Evolutionary conservation across 768 basidiomycete species (phyloP), one percentile per base, ranked within the genome.

Genomic region (Russula compacta): DNA sequence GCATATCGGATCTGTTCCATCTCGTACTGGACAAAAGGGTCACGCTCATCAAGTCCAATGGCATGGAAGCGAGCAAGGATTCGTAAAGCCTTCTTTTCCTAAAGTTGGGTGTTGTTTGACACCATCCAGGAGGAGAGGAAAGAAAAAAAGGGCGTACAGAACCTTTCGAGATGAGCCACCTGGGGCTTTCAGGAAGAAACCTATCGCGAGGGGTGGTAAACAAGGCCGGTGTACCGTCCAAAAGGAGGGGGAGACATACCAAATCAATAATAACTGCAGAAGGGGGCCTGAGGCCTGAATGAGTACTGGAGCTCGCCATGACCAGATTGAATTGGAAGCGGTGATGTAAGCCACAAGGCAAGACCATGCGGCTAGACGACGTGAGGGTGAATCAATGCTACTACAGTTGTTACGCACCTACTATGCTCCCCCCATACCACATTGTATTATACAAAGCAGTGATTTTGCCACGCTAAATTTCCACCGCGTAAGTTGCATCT

Each of bases 11-110:
- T 90, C 70, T 89, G 84, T 4, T 82, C 83, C 72, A 85, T 77
- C 67, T 74, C 76, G 67, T 74, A 77, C 14, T 70, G 61, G 59
- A 78, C 73, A 36, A 87, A 77, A 0, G 85, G 84, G 66, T 86
- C 84, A 3, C 77, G 74, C 59, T 82, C 79, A 57, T 84, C 77
- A 29, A 78, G 72, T 12, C 81, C 82, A 64, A 81, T 78, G 3
- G 86, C 84, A 67, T 93, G 90, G 66, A 85, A 89, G 57, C 80
- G 81, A n/a, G 83, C 81, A 4, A 93, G 77, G 19, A 89, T 75
- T 3, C 71, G 67, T 9, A 79, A 77, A 0, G 89, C 89, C 64
- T 82, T 73, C 0, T 78, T 79, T 67, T 84, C 83, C 78, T 81
- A 61, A 2, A 50, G 12, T 53, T 15, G 21, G 21, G 33, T 17